Evolutionary conservation across 805 yeast genomes (phyloP).

Genomic region (Candida qinlingensis): DNA sequence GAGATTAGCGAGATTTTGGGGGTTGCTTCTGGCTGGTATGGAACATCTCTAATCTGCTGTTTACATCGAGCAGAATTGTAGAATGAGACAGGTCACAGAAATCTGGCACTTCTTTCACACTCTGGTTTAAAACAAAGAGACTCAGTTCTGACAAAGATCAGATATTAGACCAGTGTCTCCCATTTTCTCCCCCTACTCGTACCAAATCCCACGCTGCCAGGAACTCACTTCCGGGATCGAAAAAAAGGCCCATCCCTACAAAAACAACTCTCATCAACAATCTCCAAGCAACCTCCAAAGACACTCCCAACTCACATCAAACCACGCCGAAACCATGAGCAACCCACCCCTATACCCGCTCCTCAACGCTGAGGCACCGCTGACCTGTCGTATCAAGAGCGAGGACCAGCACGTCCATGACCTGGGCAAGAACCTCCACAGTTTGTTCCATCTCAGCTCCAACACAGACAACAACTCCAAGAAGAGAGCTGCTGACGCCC

Average conservation of each 20-base stretch:
- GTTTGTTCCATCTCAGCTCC: not conserved
- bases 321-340: constrained; percentile 1
- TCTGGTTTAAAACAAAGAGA: too few species aligned
- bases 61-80: too few species aligned
- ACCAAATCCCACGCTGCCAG: not conserved
- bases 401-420: constrained; percentile 10
- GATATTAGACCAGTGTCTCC: not conserved
- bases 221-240: not conserved
- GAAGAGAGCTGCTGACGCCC: constrained; percentile 21
- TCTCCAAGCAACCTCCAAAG: not conserved
- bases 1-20: too few species aligned
- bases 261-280: not conserved
- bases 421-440: constrained; percentile 3
- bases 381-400: constrained; percentile 15
- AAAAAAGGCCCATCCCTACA: not conserved
- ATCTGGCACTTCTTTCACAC: too few species aligned
- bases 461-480: constrained; percentile 6
- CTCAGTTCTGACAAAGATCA: too few species aligned
- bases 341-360: constrained; percentile 23
- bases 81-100: too few species aligned
- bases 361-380: constrained; percentile 15
- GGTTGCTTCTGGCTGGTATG: too few species aligned
- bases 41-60: too few species aligned
- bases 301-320: not conserved
- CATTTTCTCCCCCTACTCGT: not conserved